These are phyloP conservation scores for Boletus patriciae DNA, from an alignment of 768 basidiomycete species.

Conservation along the genomic window DNA sequence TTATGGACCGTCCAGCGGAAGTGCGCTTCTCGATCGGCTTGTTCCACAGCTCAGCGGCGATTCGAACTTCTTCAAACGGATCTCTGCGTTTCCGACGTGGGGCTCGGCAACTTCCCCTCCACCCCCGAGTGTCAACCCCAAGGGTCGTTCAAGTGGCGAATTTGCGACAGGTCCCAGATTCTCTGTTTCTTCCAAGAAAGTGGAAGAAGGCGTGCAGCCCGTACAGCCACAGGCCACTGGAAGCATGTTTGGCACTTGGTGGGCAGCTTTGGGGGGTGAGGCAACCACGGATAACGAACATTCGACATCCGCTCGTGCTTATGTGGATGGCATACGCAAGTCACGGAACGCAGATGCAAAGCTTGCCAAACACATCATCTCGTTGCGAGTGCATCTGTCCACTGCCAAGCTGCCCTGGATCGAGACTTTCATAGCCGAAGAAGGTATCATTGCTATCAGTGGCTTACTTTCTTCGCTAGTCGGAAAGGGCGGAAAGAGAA, in stretches of 20 bases:
- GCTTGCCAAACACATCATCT: conserved; percentile 75
- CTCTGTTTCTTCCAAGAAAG: conserved; percentile 31
- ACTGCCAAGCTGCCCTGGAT: conserved; percentile 81
- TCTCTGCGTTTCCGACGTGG: conserved; percentile 64
- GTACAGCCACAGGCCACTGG: conserved; percentile 71
- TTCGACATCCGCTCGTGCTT: conserved; percentile 55
- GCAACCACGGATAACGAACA: conserved; percentile 38
- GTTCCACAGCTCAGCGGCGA: conserved; percentile 79
- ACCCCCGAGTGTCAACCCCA: conserved; percentile 28
- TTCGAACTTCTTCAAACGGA: conserved; percentile 61
- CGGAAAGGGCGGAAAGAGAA: conserved; percentile 65
- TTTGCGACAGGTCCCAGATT: conserved; percentile 28
- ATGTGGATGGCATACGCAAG: conserved; percentile 59
- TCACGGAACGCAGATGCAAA: conserved; percentile 56
- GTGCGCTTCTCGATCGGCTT: conserved; percentile 59
- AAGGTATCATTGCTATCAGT: conserved; percentile 66
- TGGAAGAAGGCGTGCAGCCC: conserved; percentile 32
- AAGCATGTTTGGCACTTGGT: conserved; percentile 75
- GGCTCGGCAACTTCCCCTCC: conserved; percentile 40
- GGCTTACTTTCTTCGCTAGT: conserved; percentile 59
- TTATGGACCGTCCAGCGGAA: conserved; percentile 58
- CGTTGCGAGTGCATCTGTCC: conserved; percentile 81
- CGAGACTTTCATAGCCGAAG: conserved; percentile 62
- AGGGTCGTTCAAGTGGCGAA: conserved; percentile 41
- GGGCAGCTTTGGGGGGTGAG: conserved; percentile 64